Conservation (phyloP, 345 rosid species). For the Populus davidiana region DNA sequence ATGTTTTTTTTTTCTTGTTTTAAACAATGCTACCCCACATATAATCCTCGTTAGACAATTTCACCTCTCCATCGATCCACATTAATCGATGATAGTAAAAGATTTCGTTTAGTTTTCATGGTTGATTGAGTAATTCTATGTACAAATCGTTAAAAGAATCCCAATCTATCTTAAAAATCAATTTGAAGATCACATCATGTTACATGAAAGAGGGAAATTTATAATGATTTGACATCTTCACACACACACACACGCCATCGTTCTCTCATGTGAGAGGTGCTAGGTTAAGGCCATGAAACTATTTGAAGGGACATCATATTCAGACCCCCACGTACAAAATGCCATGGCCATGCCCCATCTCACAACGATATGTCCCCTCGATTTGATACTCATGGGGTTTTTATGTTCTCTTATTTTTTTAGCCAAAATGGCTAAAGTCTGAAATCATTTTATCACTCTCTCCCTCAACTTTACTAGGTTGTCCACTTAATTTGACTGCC, state of each 20-base stretch:
- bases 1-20: no score
- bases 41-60: no score
- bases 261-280: not conserved
- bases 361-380: slow-evolving; percentile 23
- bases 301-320: slow-evolving; percentile 1
- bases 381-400: slow-evolving; percentile 27
- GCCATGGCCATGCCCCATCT: not conserved
- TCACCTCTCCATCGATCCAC: no score
- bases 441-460: not conserved
- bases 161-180: no score
- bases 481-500: not conserved
- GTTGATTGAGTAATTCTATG: no score
- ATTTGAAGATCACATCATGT: no score
- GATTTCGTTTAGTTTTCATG: no score
- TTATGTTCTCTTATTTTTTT: slow-evolving; percentile 1
- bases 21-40: no score
- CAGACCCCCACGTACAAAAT: not conserved
- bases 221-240: not conserved
- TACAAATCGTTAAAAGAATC: no score
- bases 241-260: not conserved
- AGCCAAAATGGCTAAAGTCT: not conserved
- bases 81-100: no score
- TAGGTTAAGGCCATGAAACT: not conserved
- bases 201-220: no score
- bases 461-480: not conserved